A percentile compares a stretch with the other conserved stretches of the same genome.
Evolutionary conservation across 1,284 basidiomycete species (phyloP).

Genomic region (Ustilago esculenta): DNA sequence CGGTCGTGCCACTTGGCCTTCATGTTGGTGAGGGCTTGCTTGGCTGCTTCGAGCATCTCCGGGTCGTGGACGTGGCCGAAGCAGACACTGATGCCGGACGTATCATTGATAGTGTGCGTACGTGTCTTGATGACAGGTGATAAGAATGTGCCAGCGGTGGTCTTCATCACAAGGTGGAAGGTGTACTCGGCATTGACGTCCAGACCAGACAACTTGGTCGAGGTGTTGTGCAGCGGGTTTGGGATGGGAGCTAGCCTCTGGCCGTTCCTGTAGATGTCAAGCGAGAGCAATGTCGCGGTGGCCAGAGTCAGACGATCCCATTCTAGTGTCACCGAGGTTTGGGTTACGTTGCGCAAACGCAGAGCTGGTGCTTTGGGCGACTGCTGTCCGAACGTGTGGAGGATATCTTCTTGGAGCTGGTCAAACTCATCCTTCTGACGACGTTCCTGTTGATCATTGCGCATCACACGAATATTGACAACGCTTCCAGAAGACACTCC

Average conservation of each 20-base stretch:
- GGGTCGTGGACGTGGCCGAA: constrained; percentile 56
- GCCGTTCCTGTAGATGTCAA: constrained; percentile 65
- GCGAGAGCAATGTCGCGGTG: constrained; percentile 55
- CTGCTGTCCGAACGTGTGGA: constrained; percentile 59
- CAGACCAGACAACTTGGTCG: constrained; percentile 63
- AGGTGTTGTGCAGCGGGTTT: constrained; percentile 61
- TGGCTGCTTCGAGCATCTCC: constrained; percentile 47
- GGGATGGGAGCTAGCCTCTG: constrained; percentile 63
- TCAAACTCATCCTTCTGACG: constrained; percentile 59
- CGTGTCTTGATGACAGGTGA: constrained; percentile 54
- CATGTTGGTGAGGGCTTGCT: constrained; percentile 49
- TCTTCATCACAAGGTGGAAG: constrained; percentile 65
- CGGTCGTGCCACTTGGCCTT: constrained; percentile 77
- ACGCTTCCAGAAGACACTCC: constrained; percentile 63
- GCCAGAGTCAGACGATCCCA: constrained; percentile 63
- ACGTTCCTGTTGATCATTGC: constrained; percentile 60
- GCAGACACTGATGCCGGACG: constrained; percentile 63
- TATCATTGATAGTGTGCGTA: constrained; percentile 64
- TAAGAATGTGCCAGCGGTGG: constrained; percentile 59
- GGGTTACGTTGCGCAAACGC: constrained; percentile 61
- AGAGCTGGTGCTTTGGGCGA: constrained; percentile 58
- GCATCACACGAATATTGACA: constrained; percentile 63
- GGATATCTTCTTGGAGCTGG: constrained; percentile 62
- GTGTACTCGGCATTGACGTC: constrained; percentile 63
- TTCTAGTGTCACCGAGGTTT: constrained; percentile 65